These are phyloP conservation scores for Phanerodontia chrysosporium DNA, from an alignment of 768 basidiomycete species.

Conservation along the genomic window DNA sequence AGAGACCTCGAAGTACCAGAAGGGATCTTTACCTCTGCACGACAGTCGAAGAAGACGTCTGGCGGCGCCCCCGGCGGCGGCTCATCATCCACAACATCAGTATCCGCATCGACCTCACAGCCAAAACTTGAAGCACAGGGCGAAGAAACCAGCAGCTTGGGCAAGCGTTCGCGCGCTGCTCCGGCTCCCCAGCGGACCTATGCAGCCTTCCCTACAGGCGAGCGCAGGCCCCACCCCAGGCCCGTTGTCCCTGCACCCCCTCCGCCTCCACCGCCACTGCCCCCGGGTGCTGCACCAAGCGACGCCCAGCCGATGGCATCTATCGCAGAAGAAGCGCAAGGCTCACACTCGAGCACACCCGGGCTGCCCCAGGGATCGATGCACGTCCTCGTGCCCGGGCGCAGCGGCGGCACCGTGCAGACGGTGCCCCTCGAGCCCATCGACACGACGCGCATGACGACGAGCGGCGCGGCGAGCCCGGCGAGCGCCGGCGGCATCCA, in stretches of 20 bases:
- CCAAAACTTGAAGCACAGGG: conserved; percentile 13
- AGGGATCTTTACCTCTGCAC: conserved; percentile 62
- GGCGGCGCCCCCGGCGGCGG: not conserved
- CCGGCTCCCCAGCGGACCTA: conserved; percentile 35
- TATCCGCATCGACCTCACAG: not conserved
- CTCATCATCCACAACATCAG: not conserved
- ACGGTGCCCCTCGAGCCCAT: not conserved
- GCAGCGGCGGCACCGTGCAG: not conserved
- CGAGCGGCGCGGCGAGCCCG: not conserved
- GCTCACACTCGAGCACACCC: not conserved
- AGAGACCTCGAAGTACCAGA: conserved; percentile 61
- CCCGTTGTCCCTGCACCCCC: conserved; percentile 8
- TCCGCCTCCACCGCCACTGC: not conserved
- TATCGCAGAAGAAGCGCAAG: not conserved
- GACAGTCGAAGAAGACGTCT: conserved; percentile 17
- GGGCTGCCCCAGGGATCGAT: not conserved
- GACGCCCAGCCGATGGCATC: not conserved
- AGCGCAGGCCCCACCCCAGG: conserved; percentile 1
- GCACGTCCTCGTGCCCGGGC: not conserved
- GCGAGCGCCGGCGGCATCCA: not conserved
- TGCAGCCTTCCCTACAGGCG: conserved; percentile 33
- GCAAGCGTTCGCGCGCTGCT: not conserved
- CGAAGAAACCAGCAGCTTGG: conserved; percentile 1
- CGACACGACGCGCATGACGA: not conserved
- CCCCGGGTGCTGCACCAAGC: not conserved